Evolutionary conservation across 1,139 yeast genomes (phyloP).

Genomic region (Geotrichum fermentans): DNA sequence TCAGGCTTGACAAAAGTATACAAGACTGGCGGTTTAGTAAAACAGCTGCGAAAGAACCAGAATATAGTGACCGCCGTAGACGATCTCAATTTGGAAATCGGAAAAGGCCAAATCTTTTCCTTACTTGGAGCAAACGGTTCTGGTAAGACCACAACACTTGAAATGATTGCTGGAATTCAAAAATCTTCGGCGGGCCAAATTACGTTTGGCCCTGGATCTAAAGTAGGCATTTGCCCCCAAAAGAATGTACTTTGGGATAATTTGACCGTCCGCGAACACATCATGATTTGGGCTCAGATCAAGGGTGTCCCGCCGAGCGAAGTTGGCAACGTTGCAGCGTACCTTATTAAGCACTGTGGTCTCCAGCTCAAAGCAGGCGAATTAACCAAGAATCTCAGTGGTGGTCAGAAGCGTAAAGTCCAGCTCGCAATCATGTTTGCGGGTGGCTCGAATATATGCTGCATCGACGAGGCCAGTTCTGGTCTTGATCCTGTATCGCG

Average conservation of each 20-base stretch:
- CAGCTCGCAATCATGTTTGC: conserved; percentile 57
- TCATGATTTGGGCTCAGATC: conserved; percentile 35
- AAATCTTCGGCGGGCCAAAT: conserved; percentile 31
- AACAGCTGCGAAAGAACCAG: conserved; percentile 15
- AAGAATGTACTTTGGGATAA: conserved; percentile 39
- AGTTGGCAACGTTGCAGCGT: conserved; percentile 21
- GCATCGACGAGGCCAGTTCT: conserved; percentile 40
- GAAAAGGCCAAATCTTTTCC: conserved; percentile 36
- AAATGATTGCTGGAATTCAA: conserved; percentile 39
- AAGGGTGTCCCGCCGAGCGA: conserved; percentile 29
- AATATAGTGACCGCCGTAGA: conserved; percentile 34
- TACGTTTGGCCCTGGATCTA: conserved; percentile 28
- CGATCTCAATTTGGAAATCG: conserved; percentile 29
- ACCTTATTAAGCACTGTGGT: conserved; percentile 34
- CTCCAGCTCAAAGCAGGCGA: conserved; percentile 28
- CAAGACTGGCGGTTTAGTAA: conserved; percentile 19
- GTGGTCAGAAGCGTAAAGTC: conserved; percentile 89
- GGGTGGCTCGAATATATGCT: conserved; percentile 38
- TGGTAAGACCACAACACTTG: conserved; percentile 40
- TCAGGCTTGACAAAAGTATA: conserved; percentile 29
- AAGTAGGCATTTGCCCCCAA: conserved; percentile 40
- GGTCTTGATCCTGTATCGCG: conserved; percentile 40
- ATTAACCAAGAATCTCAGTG: conserved; percentile 49
- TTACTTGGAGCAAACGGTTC: conserved; percentile 40
- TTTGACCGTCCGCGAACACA: conserved; percentile 36